These are phyloP conservation scores for Neurospora tetrasperma DNA, from an alignment of 495 filamentous ascomycete species.

Conservation along the genomic window DNA sequence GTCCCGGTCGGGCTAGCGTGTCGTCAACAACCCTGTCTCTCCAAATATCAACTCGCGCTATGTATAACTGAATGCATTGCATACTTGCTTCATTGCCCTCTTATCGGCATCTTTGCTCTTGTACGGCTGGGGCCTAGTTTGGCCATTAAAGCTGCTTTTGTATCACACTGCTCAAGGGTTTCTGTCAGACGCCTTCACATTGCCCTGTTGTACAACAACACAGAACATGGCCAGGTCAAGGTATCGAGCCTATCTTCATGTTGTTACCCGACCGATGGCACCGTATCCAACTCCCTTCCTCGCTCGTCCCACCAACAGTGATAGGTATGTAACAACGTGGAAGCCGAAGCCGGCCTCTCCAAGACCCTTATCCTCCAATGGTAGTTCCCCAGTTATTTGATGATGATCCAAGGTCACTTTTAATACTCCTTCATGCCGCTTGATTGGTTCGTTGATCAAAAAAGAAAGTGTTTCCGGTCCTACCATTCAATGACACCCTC, in stretches of 20 bases:
- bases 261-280: neutral
- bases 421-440: neutral
- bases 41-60: neutral
- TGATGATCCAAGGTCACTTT: neutral
- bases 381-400: neutral
- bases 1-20: neutral
- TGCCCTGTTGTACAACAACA: neutral
- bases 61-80: neutral
- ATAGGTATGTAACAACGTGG: neutral
- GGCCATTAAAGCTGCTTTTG: neutral
- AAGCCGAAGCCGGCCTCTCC: neutral
- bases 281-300: neutral
- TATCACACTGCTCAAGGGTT: neutral
- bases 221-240: neutral
- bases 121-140: neutral
- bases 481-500: neutral
- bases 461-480: neutral
- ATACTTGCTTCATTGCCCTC: neutral
- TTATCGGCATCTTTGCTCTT: neutral
- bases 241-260: neutral
- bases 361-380: neutral
- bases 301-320: neutral
- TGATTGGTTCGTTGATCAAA: neutral
- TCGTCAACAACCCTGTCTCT: neutral
- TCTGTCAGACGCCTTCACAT: neutral